These are phyloP conservation scores for Colletotrichum destructivum DNA, from an alignment of 2,329 filamentous ascomycete species.

Conservation along the genomic window DNA sequence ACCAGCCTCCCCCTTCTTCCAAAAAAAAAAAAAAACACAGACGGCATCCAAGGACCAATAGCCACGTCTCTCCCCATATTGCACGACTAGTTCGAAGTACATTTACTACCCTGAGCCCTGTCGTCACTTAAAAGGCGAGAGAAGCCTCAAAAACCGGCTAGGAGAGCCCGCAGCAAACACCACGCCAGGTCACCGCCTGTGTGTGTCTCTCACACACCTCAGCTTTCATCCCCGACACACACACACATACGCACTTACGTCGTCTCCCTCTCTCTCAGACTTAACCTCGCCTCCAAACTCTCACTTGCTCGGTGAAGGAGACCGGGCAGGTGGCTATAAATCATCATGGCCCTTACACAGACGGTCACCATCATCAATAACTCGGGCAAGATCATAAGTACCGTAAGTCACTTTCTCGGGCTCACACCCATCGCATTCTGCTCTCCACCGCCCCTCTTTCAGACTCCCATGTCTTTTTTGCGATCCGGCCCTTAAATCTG, in stretches of 20 bases:
- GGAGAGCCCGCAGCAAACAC: conserved; percentile 19
- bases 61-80: too few species aligned
- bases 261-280: too few species aligned
- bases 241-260: neutral
- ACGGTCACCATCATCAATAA: conserved; percentile 92
- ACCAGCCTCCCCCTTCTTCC: conserved; percentile 30
- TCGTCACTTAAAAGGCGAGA: conserved; percentile 36
- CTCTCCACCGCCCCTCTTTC: conserved; percentile 36
- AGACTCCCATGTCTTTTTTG: conserved; percentile 17
- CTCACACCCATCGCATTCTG: conserved; percentile 29
- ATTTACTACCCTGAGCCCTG: conserved; percentile 17
- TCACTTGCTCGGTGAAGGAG: conserved; percentile 7
- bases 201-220: conserved; percentile 27
- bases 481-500: conserved; percentile 13
- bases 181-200: conserved; percentile 38
- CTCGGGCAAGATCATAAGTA: conserved; percentile 92
- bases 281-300: too few species aligned
- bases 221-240: conserved; percentile 4
- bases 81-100: neutral
- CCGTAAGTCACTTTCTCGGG: conserved; percentile 66
- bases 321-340: conserved; percentile 12
- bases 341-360: conserved; percentile 68
- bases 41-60: too few species aligned
- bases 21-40: neutral
- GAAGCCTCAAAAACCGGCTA: conserved; percentile 31